phyloP scores from a whole-genome alignment of 2,329 filamentous ascomycete species.

The Daldinia sp. region DNA sequence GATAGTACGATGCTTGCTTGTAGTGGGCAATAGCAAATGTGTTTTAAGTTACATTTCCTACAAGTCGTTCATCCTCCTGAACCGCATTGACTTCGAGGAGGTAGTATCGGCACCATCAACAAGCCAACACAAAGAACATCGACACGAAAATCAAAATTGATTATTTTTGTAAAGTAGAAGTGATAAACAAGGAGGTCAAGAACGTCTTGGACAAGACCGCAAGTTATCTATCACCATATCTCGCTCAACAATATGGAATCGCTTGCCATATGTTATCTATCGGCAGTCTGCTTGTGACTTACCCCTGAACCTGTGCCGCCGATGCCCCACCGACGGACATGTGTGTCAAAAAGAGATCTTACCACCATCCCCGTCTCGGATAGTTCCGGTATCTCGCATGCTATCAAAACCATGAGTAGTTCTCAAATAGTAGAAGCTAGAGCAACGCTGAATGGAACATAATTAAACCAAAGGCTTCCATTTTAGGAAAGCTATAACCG shows the following conservation, averaged over 20 bases:
- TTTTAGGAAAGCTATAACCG: slow-evolving; percentile 29
- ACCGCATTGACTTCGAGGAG: slow-evolving; percentile 23
- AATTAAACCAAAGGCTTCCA: slow-evolving; percentile 17
- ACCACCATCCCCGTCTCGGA: slow-evolving; percentile 20
- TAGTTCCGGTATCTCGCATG: slow-evolving; percentile 5
- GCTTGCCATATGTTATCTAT: background rate
- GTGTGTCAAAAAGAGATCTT: slow-evolving; percentile 27
- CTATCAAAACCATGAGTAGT: slow-evolving; percentile 1
- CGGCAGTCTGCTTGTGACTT: background rate
- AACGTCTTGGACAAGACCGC: background rate
- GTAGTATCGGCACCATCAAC: slow-evolving; percentile 16
- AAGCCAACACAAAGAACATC: background rate
- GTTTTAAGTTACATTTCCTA: slow-evolving; percentile 27
- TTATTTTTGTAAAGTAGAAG: background rate
- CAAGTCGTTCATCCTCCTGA: slow-evolving; percentile 19
- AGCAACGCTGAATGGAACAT: slow-evolving; percentile 19
- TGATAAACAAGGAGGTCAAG: background rate
- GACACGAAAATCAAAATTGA: background rate
- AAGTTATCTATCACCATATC: background rate
- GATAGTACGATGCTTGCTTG: background rate
- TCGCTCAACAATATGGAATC: background rate
- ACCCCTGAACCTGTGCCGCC: slow-evolving; percentile 11
- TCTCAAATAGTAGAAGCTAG: slow-evolving; percentile 11
- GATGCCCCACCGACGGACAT: slow-evolving; percentile 4
- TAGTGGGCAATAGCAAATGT: slow-evolving; percentile 10